Evolutionary conservation across 805 yeast species (phyloP), one percentile per base, ranked within the genome.

Genomic region (Ogataea siamensis): DNA sequence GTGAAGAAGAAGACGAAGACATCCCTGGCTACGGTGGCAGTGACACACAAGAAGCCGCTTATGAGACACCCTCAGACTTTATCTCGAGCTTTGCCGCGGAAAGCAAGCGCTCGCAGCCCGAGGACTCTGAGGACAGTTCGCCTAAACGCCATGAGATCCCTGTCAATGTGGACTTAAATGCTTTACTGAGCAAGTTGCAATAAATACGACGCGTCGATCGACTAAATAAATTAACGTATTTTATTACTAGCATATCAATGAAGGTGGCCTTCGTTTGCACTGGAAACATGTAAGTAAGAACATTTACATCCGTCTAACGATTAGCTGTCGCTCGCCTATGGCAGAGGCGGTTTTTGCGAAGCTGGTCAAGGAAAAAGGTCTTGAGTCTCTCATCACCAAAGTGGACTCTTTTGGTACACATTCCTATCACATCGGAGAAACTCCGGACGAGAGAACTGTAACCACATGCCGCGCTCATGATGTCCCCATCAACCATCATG

Each of bases 271-370:
- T 89, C 58, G 91, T 88, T 1, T 89, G 97, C 55, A 68, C 87
- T 17, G 97, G 97, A 3, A 89, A 89, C 60, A 86, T 86, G 82
- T 79, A 67, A 49, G 84, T 69, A n/a, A 13, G 7, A n/a, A n/a
- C n/a, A 19, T 34, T 34, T 36, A 7, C 17, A 38, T 28, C 18
- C 9, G n/a, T 13, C n/a, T 38, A 38, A 38, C 41, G 3, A 10
- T 3, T 24, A 80, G 85, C 15, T 88, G 97, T 56, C 89, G 97
- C 33, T 87, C 96, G 2, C 98, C 98, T 10, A 91, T 89, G 98
- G 97, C 98, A 0, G 97, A 91, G 57, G 96, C 96, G 0, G 86
- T 88, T 1, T 87, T 89, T 63, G 70, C 68, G 32, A 78, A 85
- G 42, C 66, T 67, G 11, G 94, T 86, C 7, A 59, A 75, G 28